phyloP scores from a whole-genome alignment of 2,329 filamentous ascomycete species.

The Colletotrichum coccodes region DNA sequence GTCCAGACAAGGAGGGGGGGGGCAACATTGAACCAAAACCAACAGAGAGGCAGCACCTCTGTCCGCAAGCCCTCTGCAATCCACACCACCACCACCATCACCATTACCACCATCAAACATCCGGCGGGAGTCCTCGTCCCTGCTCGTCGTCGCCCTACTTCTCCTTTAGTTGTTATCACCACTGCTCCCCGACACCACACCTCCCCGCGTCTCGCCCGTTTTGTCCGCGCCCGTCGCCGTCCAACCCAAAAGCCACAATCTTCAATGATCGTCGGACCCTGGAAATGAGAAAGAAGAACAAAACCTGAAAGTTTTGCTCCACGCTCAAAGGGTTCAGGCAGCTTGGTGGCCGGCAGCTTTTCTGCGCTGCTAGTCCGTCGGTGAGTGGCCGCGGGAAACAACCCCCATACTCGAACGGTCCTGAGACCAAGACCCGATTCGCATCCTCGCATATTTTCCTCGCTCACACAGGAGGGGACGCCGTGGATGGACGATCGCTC shows the following conservation, averaged over 20 bases:
- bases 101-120: not conserved
- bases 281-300: not conserved
- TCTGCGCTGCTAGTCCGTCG: not conserved
- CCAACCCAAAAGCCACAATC: constrained; percentile 23
- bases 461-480: not conserved
- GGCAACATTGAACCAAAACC: not conserved
- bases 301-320: not conserved
- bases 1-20: not conserved
- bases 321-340: not conserved
- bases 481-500: constrained; percentile 1
- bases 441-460: not conserved
- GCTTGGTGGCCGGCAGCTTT: not conserved
- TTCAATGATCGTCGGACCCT: constrained; percentile 33
- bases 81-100: constrained; percentile 21
- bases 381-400: not conserved
- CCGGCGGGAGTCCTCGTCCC: not conserved
- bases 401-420: not conserved
- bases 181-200: not conserved
- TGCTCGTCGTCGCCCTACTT: not conserved
- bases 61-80: not conserved
- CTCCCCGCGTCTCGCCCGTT: constrained; percentile 17
- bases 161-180: too few relatives aligned
- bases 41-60: not conserved
- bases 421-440: not conserved
- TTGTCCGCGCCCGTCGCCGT: not conserved